Conservation (phyloP, 208 protist species). For the Leishmania lainsoni region DNA sequence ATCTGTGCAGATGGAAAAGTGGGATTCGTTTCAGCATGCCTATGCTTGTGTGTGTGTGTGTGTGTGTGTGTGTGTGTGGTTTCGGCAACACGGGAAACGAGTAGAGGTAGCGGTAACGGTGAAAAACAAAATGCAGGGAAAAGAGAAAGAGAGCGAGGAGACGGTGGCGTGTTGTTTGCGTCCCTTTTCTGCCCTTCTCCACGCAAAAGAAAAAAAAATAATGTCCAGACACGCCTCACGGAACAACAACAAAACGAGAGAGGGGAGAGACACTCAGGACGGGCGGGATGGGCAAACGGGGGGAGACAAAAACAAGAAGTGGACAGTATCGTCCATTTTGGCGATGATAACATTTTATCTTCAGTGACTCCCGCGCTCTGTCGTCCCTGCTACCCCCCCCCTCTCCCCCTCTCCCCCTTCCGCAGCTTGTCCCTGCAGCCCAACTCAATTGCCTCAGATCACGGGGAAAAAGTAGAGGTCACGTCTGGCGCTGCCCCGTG, state of each 20-base stretch:
- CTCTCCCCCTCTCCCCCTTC: not conserved
- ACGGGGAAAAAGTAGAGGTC: conserved; percentile 17
- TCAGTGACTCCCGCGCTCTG: not conserved
- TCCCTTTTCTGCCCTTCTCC: not conserved
- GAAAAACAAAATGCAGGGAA: not conserved
- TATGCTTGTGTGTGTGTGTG: not conserved
- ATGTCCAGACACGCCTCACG: not conserved
- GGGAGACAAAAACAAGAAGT: not conserved
- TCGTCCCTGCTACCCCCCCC: not conserved
- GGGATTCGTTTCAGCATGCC: not conserved
- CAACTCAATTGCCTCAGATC: conserved; percentile 2
- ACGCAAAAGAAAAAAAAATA: not conserved
- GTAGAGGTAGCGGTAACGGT: not conserved
- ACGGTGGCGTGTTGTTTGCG: too few relatives aligned
- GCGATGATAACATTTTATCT: not conserved
- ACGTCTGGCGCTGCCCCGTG: not conserved
- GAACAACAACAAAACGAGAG: not conserved
- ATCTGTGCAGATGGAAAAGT: not conserved
- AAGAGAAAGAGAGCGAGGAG: not conserved
- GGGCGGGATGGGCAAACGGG: not conserved
- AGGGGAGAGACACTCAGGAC: too few relatives aligned
- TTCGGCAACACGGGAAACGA: not conserved
- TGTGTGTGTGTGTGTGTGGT: not conserved
- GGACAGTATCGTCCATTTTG: not conserved
- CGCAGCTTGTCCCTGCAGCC: not conserved